These are phyloP conservation scores for Zygosaccharomyces kombuchaensis DNA, from an alignment of 805 yeast species.

Conservation along the genomic window DNA sequence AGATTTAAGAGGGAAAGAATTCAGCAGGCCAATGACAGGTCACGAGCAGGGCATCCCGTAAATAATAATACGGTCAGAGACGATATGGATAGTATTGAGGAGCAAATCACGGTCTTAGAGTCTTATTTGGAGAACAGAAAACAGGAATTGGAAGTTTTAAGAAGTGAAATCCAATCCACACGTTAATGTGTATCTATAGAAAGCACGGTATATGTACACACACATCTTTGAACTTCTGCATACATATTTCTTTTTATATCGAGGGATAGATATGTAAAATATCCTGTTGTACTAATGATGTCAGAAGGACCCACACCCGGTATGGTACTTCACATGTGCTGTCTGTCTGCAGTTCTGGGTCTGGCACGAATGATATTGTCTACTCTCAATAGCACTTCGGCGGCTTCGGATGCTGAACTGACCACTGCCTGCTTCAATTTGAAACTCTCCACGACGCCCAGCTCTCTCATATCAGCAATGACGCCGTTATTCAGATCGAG, in stretches of 20 bases:
- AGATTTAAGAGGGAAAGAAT: slow-evolving; percentile 69
- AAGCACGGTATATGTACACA: neutral
- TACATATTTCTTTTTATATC: slow-evolving; percentile 1
- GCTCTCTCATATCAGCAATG: slow-evolving; percentile 90
- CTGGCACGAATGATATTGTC: slow-evolving; percentile 96
- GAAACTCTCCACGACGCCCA: slow-evolving; percentile 89
- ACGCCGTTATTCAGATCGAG: slow-evolving; percentile 79
- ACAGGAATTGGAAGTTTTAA: slow-evolving; percentile 51
- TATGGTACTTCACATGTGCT: slow-evolving; percentile 30
- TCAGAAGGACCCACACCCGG: neutral
- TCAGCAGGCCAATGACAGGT: slow-evolving; percentile 35
- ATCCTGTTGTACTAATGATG: slow-evolving; percentile 1
- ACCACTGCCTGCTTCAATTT: slow-evolving; percentile 93
- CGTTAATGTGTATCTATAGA: slow-evolving; percentile 1
- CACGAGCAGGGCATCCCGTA: slow-evolving; percentile 14
- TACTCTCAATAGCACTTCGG: slow-evolving; percentile 90
- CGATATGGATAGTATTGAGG: slow-evolving; percentile 67
- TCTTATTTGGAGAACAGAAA: slow-evolving; percentile 60
- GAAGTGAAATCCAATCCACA: slow-evolving; percentile 37
- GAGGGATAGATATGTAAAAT: neutral
- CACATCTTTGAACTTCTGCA: slow-evolving; percentile 4
- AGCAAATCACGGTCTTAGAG: slow-evolving; percentile 70
- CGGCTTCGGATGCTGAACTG: slow-evolving; percentile 94
- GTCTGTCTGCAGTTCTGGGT: slow-evolving; percentile 94
- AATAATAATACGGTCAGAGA: slow-evolving; percentile 50